These are phyloP conservation scores for Arthrinium puccinioides DNA, from an alignment of 2,329 filamentous ascomycete species.

Conservation along the genomic window DNA sequence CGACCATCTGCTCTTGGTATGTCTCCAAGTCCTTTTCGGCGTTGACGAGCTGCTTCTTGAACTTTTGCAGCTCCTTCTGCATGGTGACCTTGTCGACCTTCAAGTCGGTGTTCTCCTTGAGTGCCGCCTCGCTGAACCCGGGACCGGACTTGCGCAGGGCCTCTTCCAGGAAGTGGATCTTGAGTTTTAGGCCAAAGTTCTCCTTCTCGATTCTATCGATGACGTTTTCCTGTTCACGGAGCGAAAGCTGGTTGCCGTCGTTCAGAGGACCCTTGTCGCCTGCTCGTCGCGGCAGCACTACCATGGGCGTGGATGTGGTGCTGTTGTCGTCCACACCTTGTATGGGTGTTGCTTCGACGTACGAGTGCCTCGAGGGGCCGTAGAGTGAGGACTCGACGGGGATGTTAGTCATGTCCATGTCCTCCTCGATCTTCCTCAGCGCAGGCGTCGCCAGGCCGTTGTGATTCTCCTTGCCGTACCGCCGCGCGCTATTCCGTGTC, in stretches of 20 bases:
- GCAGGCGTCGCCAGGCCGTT: conserved; percentile 61
- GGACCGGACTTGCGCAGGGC: conserved; percentile 80
- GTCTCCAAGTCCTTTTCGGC: conserved; percentile 83
- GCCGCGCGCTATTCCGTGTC: conserved; percentile 64
- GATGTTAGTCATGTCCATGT: conserved; percentile 65
- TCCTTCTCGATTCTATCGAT: conserved; percentile 97
- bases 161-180: conserved; percentile 94
- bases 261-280: conserved; percentile 63
- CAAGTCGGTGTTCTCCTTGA: conserved; percentile 92
- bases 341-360: conserved; percentile 64
- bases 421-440: conserved; percentile 57
- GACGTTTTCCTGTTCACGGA: conserved; percentile 91
- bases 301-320: conserved; percentile 73
- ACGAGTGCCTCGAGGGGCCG: conserved; percentile 56
- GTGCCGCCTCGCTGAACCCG: conserved; percentile 78
- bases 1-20: conserved; percentile 73
- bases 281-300: conserved; percentile 55
- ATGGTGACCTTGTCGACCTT: conserved; percentile 87
- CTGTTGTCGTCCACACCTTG: conserved; percentile 75
- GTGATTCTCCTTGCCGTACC: conserved; percentile 54
- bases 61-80: conserved; percentile 77
- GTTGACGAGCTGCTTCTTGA: conserved; percentile 73
- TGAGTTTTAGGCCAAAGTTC: conserved; percentile 93
- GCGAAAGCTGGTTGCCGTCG: conserved; percentile 81
- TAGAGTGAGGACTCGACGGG: conserved; percentile 66